Evolutionary conservation across 208 protist genomes (phyloP), one percentile per base, ranked within the genome.

Genomic region (Leptomonas seymouri): DNA sequence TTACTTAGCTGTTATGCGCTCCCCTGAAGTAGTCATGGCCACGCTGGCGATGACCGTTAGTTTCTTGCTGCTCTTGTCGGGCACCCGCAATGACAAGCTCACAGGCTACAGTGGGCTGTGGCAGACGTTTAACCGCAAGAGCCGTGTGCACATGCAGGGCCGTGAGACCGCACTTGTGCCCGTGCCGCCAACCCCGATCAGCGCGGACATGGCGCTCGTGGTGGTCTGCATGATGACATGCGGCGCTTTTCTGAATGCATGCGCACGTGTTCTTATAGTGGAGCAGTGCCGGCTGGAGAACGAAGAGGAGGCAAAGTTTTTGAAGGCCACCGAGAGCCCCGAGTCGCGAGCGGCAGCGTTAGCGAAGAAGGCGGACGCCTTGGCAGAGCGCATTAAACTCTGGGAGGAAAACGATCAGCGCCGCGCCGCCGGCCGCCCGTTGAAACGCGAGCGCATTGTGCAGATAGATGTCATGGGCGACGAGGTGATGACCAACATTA

Each of bases 401-500:
- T 73, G 65, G 71, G 66, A 77, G 39, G 74, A 75, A 39, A 82
- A 82, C 46, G 65, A 76, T 25, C 39, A 65, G 66, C 76, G 76
- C 31, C 51, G 58, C 51, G 54, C 69, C 28, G 56, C 79, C 31
- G 73, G 64, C 16, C 61, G 72, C 31, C 28, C 50, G 14, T 36
- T 50, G 50, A 70, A 68, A 39, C 78, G 78, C 16, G 63, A 74
- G 21, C 71, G 72, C 25, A 67, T 84, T 21, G 56, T 62, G 27
- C 59, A 75, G 28, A 9, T 59, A 2, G 45, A 77, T 23, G 78
- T 87, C 42, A 62, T 78, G 30, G 76, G 63, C 6, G 66, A 78
- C 23, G 82, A 89, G 21, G 49, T 81, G 34, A 28, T 94, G 57
- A 90, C 79, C 2, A 82, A 82, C 41, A 58, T 80, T 9, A 72